phyloP scores from a whole-genome alignment of 345 rosid species.

The Euphorbia lathyris region DNA sequence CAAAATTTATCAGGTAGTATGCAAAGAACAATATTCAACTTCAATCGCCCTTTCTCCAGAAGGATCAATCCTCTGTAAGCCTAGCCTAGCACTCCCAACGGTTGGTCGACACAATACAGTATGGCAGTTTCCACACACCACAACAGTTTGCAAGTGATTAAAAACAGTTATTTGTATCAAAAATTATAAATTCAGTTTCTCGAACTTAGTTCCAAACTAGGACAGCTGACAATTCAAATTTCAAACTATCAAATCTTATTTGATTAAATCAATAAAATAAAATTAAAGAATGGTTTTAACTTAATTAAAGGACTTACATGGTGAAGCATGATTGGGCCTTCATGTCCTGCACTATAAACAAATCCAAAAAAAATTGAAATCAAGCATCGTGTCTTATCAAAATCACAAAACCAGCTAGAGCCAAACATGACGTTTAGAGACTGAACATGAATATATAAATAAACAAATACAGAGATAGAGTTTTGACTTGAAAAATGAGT shows the following conservation, averaged over 20 bases:
- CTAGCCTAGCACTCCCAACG: slow-evolving; percentile 22
- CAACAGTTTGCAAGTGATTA: slow-evolving; percentile 15
- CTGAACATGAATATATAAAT: too few relatives aligned
- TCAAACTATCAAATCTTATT: not conserved
- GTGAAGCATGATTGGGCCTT: slow-evolving; percentile 18
- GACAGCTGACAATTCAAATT: not conserved
- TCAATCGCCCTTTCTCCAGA: slow-evolving; percentile 16
- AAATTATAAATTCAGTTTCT: not conserved
- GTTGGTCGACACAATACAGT: slow-evolving; percentile 17
- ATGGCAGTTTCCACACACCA: slow-evolving; percentile 20
- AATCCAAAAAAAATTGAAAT: not conserved
- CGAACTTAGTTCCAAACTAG: not conserved
- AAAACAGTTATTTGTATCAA: slow-evolving; percentile 13
- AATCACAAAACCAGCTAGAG: not conserved
- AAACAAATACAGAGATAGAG: too few relatives aligned
- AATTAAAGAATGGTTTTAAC: not conserved
- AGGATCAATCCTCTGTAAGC: slow-evolving; percentile 18
- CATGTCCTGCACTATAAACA: slow-evolving; percentile 16
- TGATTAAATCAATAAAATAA: not conserved
- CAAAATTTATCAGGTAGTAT: not conserved
- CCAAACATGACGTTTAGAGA: not conserved
- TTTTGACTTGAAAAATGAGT: slow-evolving; percentile 11
- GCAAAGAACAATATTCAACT: not conserved
- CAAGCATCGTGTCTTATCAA: not conserved
- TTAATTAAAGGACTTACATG: slow-evolving; percentile 3